These are phyloP conservation scores for Inga leiocalycina DNA, from an alignment of 306 rosid genomes.

Conservation along the genomic window DNA sequence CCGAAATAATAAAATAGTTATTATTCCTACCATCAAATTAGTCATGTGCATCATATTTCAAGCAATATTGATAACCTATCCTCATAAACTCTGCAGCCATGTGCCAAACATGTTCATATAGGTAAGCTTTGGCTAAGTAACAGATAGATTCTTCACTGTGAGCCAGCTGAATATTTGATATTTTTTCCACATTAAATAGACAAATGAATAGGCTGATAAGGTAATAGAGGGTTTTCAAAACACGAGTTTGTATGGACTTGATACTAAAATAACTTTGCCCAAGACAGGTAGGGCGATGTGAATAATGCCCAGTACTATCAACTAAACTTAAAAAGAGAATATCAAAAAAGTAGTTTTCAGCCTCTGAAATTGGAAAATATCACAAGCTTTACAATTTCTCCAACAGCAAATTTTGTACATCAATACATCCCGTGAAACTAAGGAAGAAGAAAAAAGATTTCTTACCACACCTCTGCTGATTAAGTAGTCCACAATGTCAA, in stretches of 20 bases:
- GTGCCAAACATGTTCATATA: not conserved
- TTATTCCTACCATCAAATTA: not conserved
- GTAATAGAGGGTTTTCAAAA: not conserved
- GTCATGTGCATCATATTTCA: not conserved
- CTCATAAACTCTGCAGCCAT: not conserved
- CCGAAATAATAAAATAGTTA: not conserved
- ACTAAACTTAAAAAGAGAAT: not conserved
- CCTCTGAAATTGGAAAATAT: not conserved
- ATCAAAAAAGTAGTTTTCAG: not conserved
- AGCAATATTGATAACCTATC: not conserved
- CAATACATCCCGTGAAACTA: not conserved
- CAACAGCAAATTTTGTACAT: not conserved
- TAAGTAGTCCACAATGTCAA: slow-evolving; percentile 66
- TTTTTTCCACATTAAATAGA: not conserved
- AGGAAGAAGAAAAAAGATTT: not conserved
- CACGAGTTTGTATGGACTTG: not conserved
- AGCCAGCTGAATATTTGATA: not conserved
- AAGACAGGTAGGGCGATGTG: not conserved
- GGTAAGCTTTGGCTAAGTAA: not conserved
- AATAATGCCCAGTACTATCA: not conserved
- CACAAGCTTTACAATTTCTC: not conserved
- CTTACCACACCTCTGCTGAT: slow-evolving; percentile 77
- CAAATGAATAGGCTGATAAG: not conserved
- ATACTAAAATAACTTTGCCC: not conserved
- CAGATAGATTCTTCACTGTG: not conserved